Base-by-base conservation (phyloP, 2,329 filamentous ascomycete species). In the Leptographium procerum region DNA sequence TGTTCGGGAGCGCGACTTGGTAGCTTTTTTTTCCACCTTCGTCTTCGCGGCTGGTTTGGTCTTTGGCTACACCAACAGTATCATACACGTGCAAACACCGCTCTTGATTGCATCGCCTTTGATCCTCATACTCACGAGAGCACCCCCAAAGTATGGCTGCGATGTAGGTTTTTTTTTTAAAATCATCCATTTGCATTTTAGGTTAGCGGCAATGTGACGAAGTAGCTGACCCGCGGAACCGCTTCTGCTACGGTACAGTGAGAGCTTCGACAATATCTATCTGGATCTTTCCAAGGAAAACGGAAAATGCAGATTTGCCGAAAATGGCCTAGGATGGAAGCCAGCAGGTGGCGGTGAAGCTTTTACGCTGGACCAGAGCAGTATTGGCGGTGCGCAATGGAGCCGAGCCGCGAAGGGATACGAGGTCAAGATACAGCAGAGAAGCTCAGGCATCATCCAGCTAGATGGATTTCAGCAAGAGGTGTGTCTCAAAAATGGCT, bases 261-360 rank as follows among this genome's bases (percentile, higher is more conserved):
- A 99, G 83, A 94, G 87, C 70, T 99, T 99, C 75, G 92, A 97
- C 70, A 91, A 90, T 74, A 96, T 97, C 75, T 91, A 94, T 74
- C 84, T 99, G 67, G 92, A 99, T 72, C 83, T 99, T 61, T 96
- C 91, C 67, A 94, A 91, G 73, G 87, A 94, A 73, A 82, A 85
- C 60, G 94, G 94, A 65, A 94, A 92, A 76, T 96, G 91, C 76
- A 86, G 94, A 69, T 91, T 99, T 68, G 91, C 92, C 63, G 92
- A 97, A 71, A 91, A 85, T 57, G 94, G 94, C 61, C 83, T 97
- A 66, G 94, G 92, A 58, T 99, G 95, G 95, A 96, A 95, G 74
- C 90, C 92, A 31, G 82, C 84, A 5, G 84, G 84, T 57, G 91
- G 89, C 69, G 89, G 90, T 71, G 90, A 96, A 64, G 92, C 91